Evolutionary conservation across 768 basidiomycete species (phyloP), one percentile per base, ranked within the genome.

Genomic region (Sporobolomyces roseus): DNA sequence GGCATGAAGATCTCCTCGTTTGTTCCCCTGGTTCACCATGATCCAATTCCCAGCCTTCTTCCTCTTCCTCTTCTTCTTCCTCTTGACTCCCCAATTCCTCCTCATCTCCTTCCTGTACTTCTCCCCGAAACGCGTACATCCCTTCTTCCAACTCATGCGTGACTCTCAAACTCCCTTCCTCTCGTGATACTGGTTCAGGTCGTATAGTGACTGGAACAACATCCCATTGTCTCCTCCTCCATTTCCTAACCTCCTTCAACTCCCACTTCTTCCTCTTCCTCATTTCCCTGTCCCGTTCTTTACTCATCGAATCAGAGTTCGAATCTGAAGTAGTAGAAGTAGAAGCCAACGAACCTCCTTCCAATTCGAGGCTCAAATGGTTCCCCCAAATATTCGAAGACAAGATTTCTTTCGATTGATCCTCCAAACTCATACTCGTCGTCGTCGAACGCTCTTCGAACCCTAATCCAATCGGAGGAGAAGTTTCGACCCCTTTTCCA

Each of bases 171-270:
- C 58, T 48, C 13, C 45, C 21, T 13, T 10, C 12, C 21, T 35
- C 49, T 32, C 36, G 32, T 29, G 19, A 27, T 29, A 27, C 17
- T 29, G 52, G 23, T 16, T 50, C 59, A 9, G 23, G 71, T 53
- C 35, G 36, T 51, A 21, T 61, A 52, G 30, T 35, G 23, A 72
- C 66, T 23, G 71, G 71, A 1, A 72, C 43, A 14, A 62, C 66
- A 19, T 72, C 66, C 66, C 66, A 72, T 55, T 59, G 59, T 55
- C 71, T n/a, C 29, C 71, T 29, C 23, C 71, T 38, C 71, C 71
- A 72, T n/a, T n/a, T 38, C 8, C 71, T 36, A 5, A 68, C 53
- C 50, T 65, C 63, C 36, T 59, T 72, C 52, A 30, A 17, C 33
- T 41, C 53, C n/a, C 23, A 4, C 45, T 17, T 32, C 56, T 16